These are phyloP conservation scores for Linum lewisii DNA, from an alignment of 345 rosid genomes.

Conservation along the genomic window DNA sequence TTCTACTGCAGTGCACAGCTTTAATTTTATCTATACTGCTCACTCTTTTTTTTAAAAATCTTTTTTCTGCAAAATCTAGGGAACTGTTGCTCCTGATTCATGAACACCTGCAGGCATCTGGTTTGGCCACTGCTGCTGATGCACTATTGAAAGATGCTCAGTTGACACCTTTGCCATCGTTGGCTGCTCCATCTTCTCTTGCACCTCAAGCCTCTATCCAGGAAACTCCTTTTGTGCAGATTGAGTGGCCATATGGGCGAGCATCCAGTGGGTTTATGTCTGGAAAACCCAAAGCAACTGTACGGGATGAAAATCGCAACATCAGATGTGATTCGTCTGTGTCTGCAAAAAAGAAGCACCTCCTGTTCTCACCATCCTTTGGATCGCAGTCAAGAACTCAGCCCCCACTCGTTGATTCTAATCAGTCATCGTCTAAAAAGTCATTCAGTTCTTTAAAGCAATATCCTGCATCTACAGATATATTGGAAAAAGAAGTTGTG, in stretches of 20 bases:
- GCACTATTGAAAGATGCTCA: slow-evolving; percentile 80
- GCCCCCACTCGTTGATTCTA: slow-evolving; percentile 32
- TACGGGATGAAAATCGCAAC: slow-evolving; percentile 34
- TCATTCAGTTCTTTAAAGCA: slow-evolving; percentile 24
- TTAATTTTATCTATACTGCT: not conserved
- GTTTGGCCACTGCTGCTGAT: slow-evolving; percentile 60
- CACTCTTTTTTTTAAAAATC: not conserved
- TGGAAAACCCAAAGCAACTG: slow-evolving; percentile 34
- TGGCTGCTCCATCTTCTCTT: slow-evolving; percentile 60
- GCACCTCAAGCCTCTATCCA: slow-evolving; percentile 43
- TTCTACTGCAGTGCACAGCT: not conserved
- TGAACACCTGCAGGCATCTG: slow-evolving; percentile 93
- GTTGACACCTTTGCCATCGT: slow-evolving; percentile 63
- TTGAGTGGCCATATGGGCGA: slow-evolving; percentile 90
- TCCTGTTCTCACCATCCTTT: slow-evolving; percentile 65
- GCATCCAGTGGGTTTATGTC: slow-evolving; percentile 53
- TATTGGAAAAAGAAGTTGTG: slow-evolving; percentile 24
- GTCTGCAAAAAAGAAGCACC: slow-evolving; percentile 67
- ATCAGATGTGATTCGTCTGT: slow-evolving; percentile 34
- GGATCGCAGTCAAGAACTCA: slow-evolving; percentile 45
- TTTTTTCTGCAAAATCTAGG: slow-evolving; percentile 27
- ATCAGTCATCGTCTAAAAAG: slow-evolving; percentile 36
- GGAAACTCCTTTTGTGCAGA: slow-evolving; percentile 46
- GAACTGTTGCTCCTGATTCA: slow-evolving; percentile 90
- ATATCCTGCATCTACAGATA: slow-evolving; percentile 22